phyloP scores from a whole-genome alignment of 768 basidiomycete genomes.

The Kwoniella dendrophila region DNA sequence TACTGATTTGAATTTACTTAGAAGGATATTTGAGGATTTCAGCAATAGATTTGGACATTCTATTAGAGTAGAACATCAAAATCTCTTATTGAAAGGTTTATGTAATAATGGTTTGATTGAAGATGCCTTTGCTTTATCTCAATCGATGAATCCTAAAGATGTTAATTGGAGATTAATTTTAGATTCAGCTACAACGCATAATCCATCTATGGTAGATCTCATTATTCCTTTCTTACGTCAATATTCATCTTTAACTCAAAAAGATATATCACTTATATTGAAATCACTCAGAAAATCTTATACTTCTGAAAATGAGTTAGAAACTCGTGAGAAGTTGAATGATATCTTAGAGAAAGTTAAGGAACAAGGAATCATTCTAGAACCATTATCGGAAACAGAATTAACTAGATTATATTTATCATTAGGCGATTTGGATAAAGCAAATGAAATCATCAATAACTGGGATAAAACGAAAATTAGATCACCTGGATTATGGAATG shows the following conservation, averaged over 20 bases:
- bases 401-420: slow-evolving; percentile 25
- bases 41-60: background rate
- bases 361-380: background rate
- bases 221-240: slow-evolving; percentile 2
- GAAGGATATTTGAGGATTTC: slow-evolving; percentile 18
- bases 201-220: background rate
- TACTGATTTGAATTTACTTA: background rate
- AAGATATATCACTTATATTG: slow-evolving; percentile 6
- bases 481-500: slow-evolving; percentile 26
- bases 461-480: background rate
- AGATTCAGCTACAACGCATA: background rate
- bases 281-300: background rate
- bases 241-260: background rate
- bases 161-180: slow-evolving; percentile 14
- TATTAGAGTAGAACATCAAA: background rate
- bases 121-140: slow-evolving; percentile 13
- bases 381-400: slow-evolving; percentile 16
- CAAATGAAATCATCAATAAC: slow-evolving; percentile 11
- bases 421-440: slow-evolving; percentile 26
- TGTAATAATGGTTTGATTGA: slow-evolving; percentile 2
- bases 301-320: background rate
- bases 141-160: background rate
- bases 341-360: background rate
- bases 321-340: background rate
- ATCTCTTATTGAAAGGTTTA: slow-evolving; percentile 1